Conservation (phyloP, 2,329 filamentous ascomycete genomes). For the Microsporum ferrugineum region DNA sequence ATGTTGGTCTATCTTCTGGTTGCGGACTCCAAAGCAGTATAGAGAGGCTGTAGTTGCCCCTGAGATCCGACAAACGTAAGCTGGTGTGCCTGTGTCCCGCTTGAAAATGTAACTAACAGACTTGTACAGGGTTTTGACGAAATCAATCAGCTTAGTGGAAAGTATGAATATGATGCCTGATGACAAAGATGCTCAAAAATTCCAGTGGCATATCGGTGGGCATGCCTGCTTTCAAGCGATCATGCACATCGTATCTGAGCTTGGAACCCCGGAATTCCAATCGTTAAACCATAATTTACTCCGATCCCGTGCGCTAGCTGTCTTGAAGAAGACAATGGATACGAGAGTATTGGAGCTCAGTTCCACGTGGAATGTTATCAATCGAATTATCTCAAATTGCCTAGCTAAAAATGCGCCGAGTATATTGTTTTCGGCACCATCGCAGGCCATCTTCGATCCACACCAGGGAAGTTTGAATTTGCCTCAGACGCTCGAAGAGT, state of each 20-base stretch:
- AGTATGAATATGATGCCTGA: conserved; percentile 8
- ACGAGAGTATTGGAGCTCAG: not conserved
- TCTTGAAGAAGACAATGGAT: not conserved
- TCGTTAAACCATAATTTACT: not conserved
- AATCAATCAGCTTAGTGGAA: conserved; percentile 10
- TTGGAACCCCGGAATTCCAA: conserved; percentile 10
- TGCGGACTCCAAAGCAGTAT: conserved; percentile 9
- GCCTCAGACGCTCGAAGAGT: not conserved
- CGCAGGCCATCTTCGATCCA: not conserved
- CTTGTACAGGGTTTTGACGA: conserved; percentile 8
- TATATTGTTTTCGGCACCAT: not conserved
- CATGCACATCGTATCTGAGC: conserved; percentile 11
- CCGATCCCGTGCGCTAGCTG: not conserved
- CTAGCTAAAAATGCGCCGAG: not conserved
- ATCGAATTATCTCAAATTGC: not conserved
- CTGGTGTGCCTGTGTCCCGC: not conserved
- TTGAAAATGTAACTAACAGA: not conserved
- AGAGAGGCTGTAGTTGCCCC: conserved; percentile 8
- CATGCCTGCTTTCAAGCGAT: conserved; percentile 12
- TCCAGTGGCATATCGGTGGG: conserved; percentile 11
- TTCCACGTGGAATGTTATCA: not conserved
- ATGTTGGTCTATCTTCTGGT: conserved; percentile 11
- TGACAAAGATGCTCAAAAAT: conserved; percentile 8
- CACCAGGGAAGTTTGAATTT: not conserved
- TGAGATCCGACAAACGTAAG: conserved; percentile 4